Evolutionary conservation across 148 eudicot species (phyloP).

Genomic region (Fagopyrum homotropicum): DNA sequence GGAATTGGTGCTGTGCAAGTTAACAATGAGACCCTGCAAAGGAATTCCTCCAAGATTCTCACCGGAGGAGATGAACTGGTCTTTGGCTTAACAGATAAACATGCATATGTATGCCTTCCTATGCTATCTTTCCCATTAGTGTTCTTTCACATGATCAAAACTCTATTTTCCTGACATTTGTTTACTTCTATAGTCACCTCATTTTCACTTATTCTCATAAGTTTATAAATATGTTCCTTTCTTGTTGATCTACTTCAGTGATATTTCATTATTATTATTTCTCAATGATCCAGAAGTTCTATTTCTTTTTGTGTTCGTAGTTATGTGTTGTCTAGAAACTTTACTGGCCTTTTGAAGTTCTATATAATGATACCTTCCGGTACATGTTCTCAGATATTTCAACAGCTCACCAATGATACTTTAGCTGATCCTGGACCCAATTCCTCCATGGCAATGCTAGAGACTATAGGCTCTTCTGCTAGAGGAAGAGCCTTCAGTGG

Average conservation of each 20-base stretch:
- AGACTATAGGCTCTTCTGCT: constrained; percentile 57
- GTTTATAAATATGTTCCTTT: background rate
- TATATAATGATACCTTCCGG: constrained; percentile 38
- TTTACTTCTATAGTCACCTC: background rate
- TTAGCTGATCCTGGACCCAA: constrained; percentile 34
- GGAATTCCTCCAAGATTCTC: constrained; percentile 44
- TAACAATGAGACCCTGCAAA: constrained; percentile 53
- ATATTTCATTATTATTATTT: background rate
- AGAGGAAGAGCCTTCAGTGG: constrained; percentile 43
- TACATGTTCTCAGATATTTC: constrained; percentile 54
- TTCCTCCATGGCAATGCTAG: constrained; percentile 61
- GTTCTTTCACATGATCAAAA: background rate
- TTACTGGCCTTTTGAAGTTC: constrained; percentile 9
- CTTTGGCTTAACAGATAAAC: constrained; percentile 52
- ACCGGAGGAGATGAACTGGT: constrained; percentile 82
- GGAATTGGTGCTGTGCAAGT: constrained; percentile 68
- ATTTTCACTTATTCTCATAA: background rate
- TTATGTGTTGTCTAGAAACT: background rate
- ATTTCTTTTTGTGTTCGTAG: background rate
- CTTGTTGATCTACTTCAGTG: background rate
- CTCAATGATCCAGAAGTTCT: background rate
- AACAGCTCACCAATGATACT: constrained; percentile 48
- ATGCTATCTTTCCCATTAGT: background rate
- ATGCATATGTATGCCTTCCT: constrained; percentile 88
- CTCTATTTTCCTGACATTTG: background rate